Conservation (phyloP, 2,329 filamentous ascomycete species). For the Acarospora socialis region DNA sequence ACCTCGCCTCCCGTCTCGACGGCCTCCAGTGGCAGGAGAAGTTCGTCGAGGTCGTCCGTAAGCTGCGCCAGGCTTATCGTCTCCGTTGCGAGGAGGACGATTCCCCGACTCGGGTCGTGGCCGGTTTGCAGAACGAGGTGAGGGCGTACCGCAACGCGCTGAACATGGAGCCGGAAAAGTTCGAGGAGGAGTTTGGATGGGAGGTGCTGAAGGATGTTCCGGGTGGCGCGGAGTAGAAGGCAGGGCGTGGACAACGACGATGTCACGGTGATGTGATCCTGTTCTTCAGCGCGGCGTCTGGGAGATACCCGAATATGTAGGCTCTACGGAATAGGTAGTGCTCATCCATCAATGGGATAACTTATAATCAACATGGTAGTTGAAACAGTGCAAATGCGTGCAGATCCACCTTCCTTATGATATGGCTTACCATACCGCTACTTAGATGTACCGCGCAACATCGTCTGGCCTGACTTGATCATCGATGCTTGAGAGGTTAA, state of each 20-base stretch:
- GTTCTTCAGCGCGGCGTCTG: conserved; percentile 12
- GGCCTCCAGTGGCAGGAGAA: conserved; percentile 35
- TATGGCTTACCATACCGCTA: too few relatives aligned
- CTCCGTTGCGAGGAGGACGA: conserved; percentile 35
- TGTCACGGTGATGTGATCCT: too few relatives aligned
- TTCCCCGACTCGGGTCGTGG: conserved; percentile 28
- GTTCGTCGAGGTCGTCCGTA: conserved; percentile 32
- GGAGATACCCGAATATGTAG: conserved; percentile 15
- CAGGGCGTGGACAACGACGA: background rate
- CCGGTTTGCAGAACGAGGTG: conserved; percentile 35
- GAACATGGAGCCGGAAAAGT: conserved; percentile 33
- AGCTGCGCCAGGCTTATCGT: conserved; percentile 34
- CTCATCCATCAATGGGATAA: too few relatives aligned
- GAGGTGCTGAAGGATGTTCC: conserved; percentile 32
- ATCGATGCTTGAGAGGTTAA: too few relatives aligned
- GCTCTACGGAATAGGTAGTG: too few relatives aligned
- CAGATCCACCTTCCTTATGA: too few relatives aligned
- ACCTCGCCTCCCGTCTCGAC: conserved; percentile 34
- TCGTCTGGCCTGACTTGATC: too few relatives aligned
- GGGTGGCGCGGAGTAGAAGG: background rate
- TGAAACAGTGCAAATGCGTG: too few relatives aligned
- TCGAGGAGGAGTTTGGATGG: conserved; percentile 35
- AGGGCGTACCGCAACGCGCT: conserved; percentile 33
- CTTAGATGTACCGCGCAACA: too few relatives aligned
- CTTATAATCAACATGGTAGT: too few relatives aligned